phyloP scores from a whole-genome alignment of 768 basidiomycete genomes.

The Lentinula sp. region DNA sequence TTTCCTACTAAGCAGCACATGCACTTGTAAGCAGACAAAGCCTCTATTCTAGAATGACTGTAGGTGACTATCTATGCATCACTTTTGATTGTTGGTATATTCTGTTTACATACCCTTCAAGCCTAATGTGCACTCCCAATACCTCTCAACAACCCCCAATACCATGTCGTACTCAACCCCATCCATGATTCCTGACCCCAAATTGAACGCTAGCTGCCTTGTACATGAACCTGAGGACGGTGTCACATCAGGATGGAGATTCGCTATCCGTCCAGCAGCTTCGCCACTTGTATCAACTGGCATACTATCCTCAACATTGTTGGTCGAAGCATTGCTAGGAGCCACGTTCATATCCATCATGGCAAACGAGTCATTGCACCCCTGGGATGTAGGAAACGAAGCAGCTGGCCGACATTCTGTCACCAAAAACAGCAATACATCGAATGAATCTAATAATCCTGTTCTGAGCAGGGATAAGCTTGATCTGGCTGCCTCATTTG shows the following conservation, averaged over 20 bases:
- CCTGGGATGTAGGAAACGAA: not conserved
- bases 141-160: conserved; percentile 1
- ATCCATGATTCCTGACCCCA: not conserved
- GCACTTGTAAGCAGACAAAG: too few species aligned
- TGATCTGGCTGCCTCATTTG: not conserved
- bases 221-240: too few species aligned
- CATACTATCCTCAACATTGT: not conserved
- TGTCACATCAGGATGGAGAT: too few species aligned
- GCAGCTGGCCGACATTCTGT: not conserved
- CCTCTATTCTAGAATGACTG: too few species aligned
- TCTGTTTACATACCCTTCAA: not conserved
- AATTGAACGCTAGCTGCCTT: too few species aligned
- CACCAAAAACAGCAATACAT: not conserved
- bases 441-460: conserved; percentile 1
- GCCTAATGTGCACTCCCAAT: conserved; percentile 3
- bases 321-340: not conserved
- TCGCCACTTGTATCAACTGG: not conserved
- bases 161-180: conserved; percentile 4
- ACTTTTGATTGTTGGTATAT: too few species aligned
- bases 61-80: too few species aligned
- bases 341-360: not conserved
- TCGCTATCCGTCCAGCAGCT: not conserved
- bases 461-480: not conserved
- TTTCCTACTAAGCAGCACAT: too few species aligned
- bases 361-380: not conserved